A percentile compares a stretch with the other conserved stretches of the same genome.
These are phyloP conservation scores for Mycosphaerella arachidis DNA, from an alignment of 2,329 filamentous ascomycete species.

Conservation along the genomic window DNA sequence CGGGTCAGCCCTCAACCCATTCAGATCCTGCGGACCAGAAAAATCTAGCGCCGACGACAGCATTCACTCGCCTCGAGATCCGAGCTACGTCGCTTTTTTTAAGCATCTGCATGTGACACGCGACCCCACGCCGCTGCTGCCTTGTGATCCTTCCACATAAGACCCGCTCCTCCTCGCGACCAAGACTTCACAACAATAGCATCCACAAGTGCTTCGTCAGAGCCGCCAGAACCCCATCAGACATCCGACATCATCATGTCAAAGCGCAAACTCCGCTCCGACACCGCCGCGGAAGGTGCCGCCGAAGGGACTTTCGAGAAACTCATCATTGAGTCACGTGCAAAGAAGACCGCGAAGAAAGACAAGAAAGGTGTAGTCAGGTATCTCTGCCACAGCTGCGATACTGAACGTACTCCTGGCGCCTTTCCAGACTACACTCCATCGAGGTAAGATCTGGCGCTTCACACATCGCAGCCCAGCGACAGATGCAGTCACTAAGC, in stretches of 20 bases:
- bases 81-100: too few species aligned
- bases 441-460: constrained; percentile 12
- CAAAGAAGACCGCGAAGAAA: constrained; percentile 9
- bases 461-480: background rate
- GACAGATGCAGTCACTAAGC: background rate
- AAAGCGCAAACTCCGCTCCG: constrained; percentile 11
- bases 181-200: background rate
- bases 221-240: background rate
- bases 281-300: constrained; percentile 1
- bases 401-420: constrained; percentile 10
- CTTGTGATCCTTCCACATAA: background rate
- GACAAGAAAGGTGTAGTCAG: background rate
- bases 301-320: background rate
- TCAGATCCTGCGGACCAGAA: too few species aligned
- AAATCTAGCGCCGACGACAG: background rate
- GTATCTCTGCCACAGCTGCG: constrained; percentile 24
- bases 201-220: background rate
- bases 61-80: background rate
- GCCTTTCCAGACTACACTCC: constrained; percentile 35
- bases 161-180: background rate
- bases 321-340: background rate
- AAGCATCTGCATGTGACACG: background rate
- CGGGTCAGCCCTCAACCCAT: too few species aligned
- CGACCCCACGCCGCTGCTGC: background rate
- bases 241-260: constrained; percentile 3